Evolutionary conservation across 192 early-diverging fungal species (phyloP), one percentile per base, ranked within the genome.

Genomic region (Podila epigama): DNA sequence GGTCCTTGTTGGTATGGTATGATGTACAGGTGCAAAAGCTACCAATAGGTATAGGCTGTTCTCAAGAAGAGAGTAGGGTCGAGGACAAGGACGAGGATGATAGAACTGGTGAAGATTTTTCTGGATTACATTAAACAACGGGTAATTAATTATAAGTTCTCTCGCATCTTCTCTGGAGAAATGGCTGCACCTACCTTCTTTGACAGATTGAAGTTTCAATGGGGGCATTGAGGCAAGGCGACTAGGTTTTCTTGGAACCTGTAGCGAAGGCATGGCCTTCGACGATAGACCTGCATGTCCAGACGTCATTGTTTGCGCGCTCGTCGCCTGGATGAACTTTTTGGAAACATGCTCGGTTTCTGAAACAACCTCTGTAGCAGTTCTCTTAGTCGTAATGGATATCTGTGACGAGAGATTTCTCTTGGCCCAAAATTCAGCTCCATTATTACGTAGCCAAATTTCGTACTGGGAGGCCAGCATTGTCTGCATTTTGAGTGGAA

Each of bases 121-220:
- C 51, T 64, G 52, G 37, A 64, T 53, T 55, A 64, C 63, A 64
- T 64, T 55, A 64, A 64, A 64, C 63, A 64, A 64, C 51, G 63
- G 63, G 16, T 20, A 64, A 64, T 64, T 64, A 55, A 18, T 18
- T 61, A 64, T 64, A 54, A 64, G 60, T 64, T 15, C 4, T 15
- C 63, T 64, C 63, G 55, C 63, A 64, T 37, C 63, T 64, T 64
- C 51, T 31, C 18, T 53, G 63, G 29, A 64, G 63, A 64, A 64
- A 64, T 64, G 63, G 50, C 16, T 64, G 63, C 1, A 64, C 63
- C 51, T 54, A 64, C 63, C 63, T 1, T 64, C 51, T 64, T 64
- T 64, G 63, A 64, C 63, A 64, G 63, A 64, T 64, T 64, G 63
- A 64, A 52, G 51, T 18, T 64, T 64, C 63, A 55, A 64, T 64